Evolutionary conservation across 2,329 filamentous ascomycete species (phyloP).

Genomic region (Ustulina deusta): DNA sequence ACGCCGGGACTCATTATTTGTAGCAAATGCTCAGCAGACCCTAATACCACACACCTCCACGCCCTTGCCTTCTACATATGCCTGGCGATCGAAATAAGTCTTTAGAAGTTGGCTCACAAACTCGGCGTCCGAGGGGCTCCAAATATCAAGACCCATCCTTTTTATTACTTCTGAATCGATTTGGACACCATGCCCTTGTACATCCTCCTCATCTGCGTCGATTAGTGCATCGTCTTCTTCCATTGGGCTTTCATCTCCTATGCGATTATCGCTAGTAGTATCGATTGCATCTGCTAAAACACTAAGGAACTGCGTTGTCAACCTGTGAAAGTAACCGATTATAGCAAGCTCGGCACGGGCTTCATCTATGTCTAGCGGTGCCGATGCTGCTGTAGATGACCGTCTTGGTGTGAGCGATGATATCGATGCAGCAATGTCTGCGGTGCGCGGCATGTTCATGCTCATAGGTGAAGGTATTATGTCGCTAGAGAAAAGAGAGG

Average conservation of each 20-base stretch:
- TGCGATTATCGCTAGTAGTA: constrained; percentile 35
- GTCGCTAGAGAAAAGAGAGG: constrained; percentile 64
- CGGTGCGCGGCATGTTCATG: constrained; percentile 50
- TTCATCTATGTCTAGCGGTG: constrained; percentile 55
- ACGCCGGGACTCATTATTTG: neutral
- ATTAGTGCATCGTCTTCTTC: constrained; percentile 45
- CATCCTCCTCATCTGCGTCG: constrained; percentile 52
- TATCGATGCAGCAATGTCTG: constrained; percentile 58
- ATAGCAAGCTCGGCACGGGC: constrained; percentile 74
- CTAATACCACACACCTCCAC: constrained; percentile 80
- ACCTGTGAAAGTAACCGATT: constrained; percentile 84
- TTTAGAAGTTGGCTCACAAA: constrained; percentile 74
- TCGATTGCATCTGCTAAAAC: constrained; percentile 73
- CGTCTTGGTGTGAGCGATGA: constrained; percentile 58
- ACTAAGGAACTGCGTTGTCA: constrained; percentile 74
- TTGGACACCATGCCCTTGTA: constrained; percentile 59
- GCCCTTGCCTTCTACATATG: constrained; percentile 74
- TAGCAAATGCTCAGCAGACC: constrained; percentile 67
- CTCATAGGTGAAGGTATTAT: constrained; percentile 51
- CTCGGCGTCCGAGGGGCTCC: constrained; percentile 76
- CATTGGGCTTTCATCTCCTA: constrained; percentile 32
- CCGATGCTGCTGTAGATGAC: constrained; percentile 40
- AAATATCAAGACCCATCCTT: constrained; percentile 81
- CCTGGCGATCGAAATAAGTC: constrained; percentile 74
- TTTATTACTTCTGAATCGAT: constrained; percentile 74